These are phyloP conservation scores for Rhodomyrtus tomentosa DNA, from an alignment of 345 rosid genomes.

Conservation along the genomic window DNA sequence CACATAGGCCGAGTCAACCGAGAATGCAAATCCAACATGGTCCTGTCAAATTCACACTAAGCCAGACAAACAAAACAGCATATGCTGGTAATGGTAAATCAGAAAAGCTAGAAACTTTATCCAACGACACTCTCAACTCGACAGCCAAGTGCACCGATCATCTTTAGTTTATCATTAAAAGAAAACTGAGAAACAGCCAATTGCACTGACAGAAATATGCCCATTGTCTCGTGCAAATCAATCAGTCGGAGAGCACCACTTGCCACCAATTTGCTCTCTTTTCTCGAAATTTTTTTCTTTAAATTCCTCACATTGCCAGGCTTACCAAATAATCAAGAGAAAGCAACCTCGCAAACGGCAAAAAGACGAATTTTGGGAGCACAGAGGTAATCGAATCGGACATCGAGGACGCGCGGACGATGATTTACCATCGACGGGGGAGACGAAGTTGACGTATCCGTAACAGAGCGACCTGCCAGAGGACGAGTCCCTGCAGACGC, in stretches of 20 bases:
- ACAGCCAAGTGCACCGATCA: background rate
- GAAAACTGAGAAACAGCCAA: background rate
- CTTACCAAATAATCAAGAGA: background rate
- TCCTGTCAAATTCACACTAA: background rate
- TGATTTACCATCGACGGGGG: slow-evolving; percentile 40
- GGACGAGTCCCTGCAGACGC: slow-evolving; percentile 49
- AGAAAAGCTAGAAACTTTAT: background rate
- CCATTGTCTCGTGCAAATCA: background rate
- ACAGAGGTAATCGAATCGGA: background rate
- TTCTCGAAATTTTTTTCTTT: background rate
- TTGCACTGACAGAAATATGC: background rate
- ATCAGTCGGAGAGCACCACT: background rate
- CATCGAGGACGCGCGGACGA: background rate
- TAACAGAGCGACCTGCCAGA: slow-evolving; percentile 64
- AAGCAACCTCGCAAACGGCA: background rate
- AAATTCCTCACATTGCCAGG: background rate
- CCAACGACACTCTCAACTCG: background rate
- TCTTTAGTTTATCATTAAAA: background rate
- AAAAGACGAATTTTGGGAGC: no score
- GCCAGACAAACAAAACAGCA: background rate
- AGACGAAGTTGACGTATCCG: slow-evolving; percentile 70
- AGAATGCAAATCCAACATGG: background rate
- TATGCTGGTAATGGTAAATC: background rate
- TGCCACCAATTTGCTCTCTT: background rate
- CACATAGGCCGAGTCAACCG: background rate